Percentiles rank a stretch among this genome's conserved stretches.
Evolutionary conservation across 1,284 basidiomycete genomes (phyloP).

Genomic region (Dichomitus squalens): DNA sequence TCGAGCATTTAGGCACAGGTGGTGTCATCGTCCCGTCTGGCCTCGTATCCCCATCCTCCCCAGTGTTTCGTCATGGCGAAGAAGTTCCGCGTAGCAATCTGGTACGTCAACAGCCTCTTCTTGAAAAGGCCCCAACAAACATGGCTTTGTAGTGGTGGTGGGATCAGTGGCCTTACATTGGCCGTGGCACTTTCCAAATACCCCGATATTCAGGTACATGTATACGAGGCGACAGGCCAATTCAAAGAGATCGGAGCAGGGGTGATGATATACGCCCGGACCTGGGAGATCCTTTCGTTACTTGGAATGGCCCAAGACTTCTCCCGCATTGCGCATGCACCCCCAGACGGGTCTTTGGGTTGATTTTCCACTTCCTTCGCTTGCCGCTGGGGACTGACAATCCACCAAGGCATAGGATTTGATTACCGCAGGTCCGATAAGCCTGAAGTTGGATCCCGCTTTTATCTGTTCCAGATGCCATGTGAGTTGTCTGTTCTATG

Average conservation of each 20-base stretch:
- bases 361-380: conserved; percentile 1
- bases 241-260: conserved; percentile 55
- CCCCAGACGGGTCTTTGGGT: conserved; percentile 41
- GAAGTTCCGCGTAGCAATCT: conserved; percentile 31
- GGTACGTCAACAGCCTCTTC: conserved; percentile 18
- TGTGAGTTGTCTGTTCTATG: conserved; percentile 32
- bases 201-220: conserved; percentile 43
- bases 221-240: conserved; percentile 49
- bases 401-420: conserved; percentile 41
- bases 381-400: background rate
- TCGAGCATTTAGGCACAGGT: too few relatives aligned
- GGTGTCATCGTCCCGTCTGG: too few relatives aligned
- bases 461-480: conserved; percentile 40
- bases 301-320: conserved; percentile 44
- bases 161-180: conserved; percentile 49
- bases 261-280: conserved; percentile 47
- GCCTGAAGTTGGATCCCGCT: conserved; percentile 39
- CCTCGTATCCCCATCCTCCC: background rate
- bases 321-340: conserved; percentile 44
- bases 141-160: conserved; percentile 42
- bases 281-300: conserved; percentile 45
- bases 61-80: background rate
- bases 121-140: background rate
- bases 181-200: conserved; percentile 44
- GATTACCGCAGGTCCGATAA: conserved; percentile 47